These are phyloP conservation scores for Cercospora zeae-maydis DNA, from an alignment of 2,329 filamentous ascomycete species.

Conservation along the genomic window DNA sequence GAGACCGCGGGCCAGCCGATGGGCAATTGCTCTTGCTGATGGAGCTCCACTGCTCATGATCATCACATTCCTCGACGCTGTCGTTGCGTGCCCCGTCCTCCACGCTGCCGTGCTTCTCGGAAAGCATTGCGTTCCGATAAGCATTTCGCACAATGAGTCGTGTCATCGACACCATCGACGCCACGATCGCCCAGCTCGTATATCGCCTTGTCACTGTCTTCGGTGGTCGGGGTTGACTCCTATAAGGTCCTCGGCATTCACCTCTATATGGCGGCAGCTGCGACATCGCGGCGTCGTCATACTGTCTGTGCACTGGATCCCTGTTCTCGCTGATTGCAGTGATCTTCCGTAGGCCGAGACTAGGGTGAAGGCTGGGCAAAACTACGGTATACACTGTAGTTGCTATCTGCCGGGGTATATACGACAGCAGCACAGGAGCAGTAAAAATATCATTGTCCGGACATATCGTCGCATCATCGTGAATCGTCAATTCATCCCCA, in stretches of 20 bases:
- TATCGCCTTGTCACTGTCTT: background rate
- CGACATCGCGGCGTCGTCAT: background rate
- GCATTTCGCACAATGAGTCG: background rate
- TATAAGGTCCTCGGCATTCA: background rate
- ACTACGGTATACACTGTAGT: background rate
- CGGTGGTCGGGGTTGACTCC: conserved; percentile 2
- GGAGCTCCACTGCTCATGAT: background rate
- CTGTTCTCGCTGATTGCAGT: background rate
- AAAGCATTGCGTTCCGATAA: background rate
- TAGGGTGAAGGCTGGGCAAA: conserved; percentile 2
- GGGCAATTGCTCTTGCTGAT: background rate
- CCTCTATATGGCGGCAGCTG: background rate
- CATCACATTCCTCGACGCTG: background rate
- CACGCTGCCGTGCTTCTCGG: no score
- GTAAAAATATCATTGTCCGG: background rate
- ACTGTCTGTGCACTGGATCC: background rate
- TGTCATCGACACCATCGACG: background rate
- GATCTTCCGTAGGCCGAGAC: background rate
- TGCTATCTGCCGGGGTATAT: background rate
- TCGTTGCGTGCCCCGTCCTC: background rate
- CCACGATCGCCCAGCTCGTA: conserved; percentile 12
- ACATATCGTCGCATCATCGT: conserved; percentile 8
- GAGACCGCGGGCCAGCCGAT: background rate
- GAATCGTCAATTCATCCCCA: conserved; percentile 22
- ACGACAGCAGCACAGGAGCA: background rate